Evolutionary conservation across 2,329 filamentous ascomycete genomes (phyloP).

Genomic region (Fusarium camptoceras): DNA sequence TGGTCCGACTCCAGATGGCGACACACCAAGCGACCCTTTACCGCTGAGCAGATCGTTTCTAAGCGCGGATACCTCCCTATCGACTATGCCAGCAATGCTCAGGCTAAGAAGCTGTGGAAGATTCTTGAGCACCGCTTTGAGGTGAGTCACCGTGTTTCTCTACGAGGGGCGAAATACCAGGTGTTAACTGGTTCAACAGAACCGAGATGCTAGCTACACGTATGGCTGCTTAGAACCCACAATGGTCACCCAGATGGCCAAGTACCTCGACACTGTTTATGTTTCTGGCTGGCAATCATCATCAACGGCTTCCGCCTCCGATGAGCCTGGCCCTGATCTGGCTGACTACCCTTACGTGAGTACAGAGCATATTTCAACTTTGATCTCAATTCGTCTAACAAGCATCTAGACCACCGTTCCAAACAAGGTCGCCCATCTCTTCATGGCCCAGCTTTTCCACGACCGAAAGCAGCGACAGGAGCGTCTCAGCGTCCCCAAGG

Average conservation of each 20-base stretch:
- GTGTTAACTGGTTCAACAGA: constrained; percentile 60
- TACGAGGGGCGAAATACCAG: background rate
- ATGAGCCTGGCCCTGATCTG: constrained; percentile 97
- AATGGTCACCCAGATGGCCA: constrained; percentile 99
- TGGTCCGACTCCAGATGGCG: constrained; percentile 94
- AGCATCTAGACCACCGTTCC: constrained; percentile 89
- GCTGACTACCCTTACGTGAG: constrained; percentile 94
- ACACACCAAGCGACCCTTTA: constrained; percentile 91
- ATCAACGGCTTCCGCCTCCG: constrained; percentile 91
- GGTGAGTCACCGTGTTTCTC: constrained; percentile 61
- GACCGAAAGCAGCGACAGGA: constrained; percentile 99
- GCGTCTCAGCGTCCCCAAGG: constrained; percentile 80
- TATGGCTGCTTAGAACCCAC: constrained; percentile 98
- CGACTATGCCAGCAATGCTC: constrained; percentile 88
- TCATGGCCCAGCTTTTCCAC: constrained; percentile 99
- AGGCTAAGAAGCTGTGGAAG: constrained; percentile 94
- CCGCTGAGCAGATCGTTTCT: constrained; percentile 94
- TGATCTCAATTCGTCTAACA: constrained; percentile 12
- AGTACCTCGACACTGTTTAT: constrained; percentile 98
- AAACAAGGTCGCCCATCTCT: constrained; percentile 97
- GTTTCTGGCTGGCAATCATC: constrained; percentile 99
- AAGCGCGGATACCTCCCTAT: constrained; percentile 94
- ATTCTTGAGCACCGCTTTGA: constrained; percentile 89
- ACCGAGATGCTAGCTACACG: constrained; percentile 87
- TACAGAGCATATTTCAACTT: constrained; percentile 21